A percentile compares a stretch with the other conserved stretches of the same genome.
phyloP scores from a whole-genome alignment of 2,329 filamentous ascomycete species.

The Teratosphaeria gauchensis region DNA sequence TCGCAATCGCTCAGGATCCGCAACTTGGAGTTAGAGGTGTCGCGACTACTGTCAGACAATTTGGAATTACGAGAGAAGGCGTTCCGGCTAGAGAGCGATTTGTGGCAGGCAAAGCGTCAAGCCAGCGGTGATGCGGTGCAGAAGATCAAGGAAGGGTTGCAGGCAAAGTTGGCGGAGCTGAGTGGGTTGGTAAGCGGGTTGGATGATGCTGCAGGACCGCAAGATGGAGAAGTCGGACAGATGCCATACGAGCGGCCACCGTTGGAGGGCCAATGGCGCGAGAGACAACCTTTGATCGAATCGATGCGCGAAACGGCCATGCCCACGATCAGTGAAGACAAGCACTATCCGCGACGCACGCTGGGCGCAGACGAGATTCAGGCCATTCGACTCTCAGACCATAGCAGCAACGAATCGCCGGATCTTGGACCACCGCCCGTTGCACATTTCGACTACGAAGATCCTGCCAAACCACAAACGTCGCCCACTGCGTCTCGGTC shows the following conservation, averaged over 20 bases:
- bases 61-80: constrained; percentile 62
- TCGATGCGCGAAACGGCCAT: constrained; percentile 34
- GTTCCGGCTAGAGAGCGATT: constrained; percentile 57
- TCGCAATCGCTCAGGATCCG: constrained; percentile 68
- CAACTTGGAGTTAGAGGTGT: constrained; percentile 64
- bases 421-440: constrained; percentile 54
- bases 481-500: constrained; percentile 4
- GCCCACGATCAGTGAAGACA: constrained; percentile 61
- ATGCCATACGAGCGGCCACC: constrained; percentile 8
- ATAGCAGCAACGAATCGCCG: constrained; percentile 49
- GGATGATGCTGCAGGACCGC: constrained; percentile 32
- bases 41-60: constrained; percentile 69
- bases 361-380: constrained; percentile 53
- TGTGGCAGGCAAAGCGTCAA: constrained; percentile 49
- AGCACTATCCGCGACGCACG: constrained; percentile 56
- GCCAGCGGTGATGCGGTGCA: constrained; percentile 55
- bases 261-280: constrained; percentile 20
- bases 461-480: constrained; percentile 30
- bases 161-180: constrained; percentile 60
- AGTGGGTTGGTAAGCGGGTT: constrained; percentile 56
- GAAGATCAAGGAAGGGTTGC: constrained; percentile 60
- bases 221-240: not conserved
- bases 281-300: constrained; percentile 22
- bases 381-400: constrained; percentile 40
- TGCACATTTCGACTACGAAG: constrained; percentile 42